Percentiles rank a stretch among this genome's conserved stretches.
Conservation (phyloP, 345 rosid species). For the Linum usitatissimum region DNA sequence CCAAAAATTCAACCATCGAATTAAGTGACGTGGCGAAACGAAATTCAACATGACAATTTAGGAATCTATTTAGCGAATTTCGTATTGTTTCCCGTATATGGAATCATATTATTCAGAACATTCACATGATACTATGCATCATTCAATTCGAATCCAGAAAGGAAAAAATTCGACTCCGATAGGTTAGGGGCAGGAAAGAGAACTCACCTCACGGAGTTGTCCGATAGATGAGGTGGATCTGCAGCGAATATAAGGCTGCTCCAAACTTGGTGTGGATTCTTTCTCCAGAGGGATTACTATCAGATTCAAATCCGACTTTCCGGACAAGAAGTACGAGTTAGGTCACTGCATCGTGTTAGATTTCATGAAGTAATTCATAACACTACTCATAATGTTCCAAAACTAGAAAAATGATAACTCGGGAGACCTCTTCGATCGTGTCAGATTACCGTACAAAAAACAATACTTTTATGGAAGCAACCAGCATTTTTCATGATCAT, state of each 20-base stretch:
- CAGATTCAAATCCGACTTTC: conserved; percentile 20
- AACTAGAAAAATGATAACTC: background rate
- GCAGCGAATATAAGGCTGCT: conserved; percentile 23
- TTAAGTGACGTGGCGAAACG: too few species aligned
- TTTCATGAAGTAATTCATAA: conserved; percentile 1
- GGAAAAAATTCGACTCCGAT: background rate
- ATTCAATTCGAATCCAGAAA: background rate
- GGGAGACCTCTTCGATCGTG: background rate
- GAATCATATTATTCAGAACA: too few species aligned
- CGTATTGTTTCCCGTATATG: too few species aligned
- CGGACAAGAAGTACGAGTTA: conserved; percentile 12
- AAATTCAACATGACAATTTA: too few species aligned
- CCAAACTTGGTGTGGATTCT: conserved; percentile 10
- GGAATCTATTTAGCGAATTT: too few species aligned
- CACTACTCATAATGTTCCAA: background rate
- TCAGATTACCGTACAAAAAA: background rate
- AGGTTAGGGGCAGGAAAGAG: background rate
- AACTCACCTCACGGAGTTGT: conserved; percentile 19
- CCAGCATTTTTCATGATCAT: too few species aligned
- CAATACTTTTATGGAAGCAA: background rate
- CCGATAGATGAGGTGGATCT: conserved; percentile 19
- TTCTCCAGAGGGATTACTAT: conserved; percentile 18
- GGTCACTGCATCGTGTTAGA: conserved; percentile 3
- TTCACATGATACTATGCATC: background rate
- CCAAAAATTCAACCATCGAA: too few species aligned